These are phyloP conservation scores for Flueggea neowawraea DNA, from an alignment of 441 rosid genomes.

Conservation along the genomic window DNA sequence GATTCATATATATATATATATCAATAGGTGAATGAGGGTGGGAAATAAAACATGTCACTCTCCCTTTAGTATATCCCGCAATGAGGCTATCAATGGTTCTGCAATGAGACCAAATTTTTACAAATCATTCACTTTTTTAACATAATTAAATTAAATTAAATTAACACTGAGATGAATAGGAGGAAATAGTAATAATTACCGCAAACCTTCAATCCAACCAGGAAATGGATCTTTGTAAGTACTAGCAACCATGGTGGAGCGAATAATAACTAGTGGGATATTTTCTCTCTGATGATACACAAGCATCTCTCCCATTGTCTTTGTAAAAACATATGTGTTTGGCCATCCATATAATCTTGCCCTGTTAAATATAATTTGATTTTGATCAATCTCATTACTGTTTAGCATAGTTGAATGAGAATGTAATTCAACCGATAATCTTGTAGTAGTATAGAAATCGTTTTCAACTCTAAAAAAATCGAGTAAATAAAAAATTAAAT, in stretches of 20 bases:
- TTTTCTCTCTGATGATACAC: slow-evolving; percentile 17
- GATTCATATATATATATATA: slow-evolving; percentile 11
- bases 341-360: slow-evolving; percentile 56
- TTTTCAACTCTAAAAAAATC: too few species aligned
- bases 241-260: slow-evolving; percentile 47
- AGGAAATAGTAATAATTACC: slow-evolving; percentile 15
- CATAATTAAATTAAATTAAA: not conserved
- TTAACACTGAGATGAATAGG: not conserved
- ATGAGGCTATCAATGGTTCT: slow-evolving; percentile 84
- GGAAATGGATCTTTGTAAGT: slow-evolving; percentile 47
- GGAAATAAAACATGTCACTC: slow-evolving; percentile 53
- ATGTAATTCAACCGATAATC: too few species aligned
- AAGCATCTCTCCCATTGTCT: slow-evolving; percentile 59
- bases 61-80: slow-evolving; percentile 73
- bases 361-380: slow-evolving; percentile 16
- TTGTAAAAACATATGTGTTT: slow-evolving; percentile 53
- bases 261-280: slow-evolving; percentile 28
- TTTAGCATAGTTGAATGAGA: not conserved
- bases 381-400: not conserved
- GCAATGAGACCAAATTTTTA: slow-evolving; percentile 3
- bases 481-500: too few species aligned
- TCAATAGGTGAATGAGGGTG: slow-evolving; percentile 40
- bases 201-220: slow-evolving; percentile 50
- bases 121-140: too few species aligned
- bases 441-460: too few species aligned